phyloP scores from a whole-genome alignment of 73 alveolate species.

The Paraurostyla sp. region DNA sequence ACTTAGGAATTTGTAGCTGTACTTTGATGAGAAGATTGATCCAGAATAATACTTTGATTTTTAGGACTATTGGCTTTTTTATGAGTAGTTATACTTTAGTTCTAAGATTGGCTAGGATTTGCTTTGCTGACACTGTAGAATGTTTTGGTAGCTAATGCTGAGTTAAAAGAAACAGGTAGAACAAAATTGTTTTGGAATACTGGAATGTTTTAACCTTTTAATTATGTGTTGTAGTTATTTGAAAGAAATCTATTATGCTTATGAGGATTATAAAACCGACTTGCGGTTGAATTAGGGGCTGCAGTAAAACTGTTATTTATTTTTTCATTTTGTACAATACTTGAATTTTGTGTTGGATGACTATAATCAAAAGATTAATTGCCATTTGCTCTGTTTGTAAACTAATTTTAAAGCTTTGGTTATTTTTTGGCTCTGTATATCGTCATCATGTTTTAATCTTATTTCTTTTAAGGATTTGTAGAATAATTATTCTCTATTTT shows the following conservation, averaged over 20 bases:
- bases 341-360: neutral
- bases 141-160: neutral
- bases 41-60: neutral
- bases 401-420: neutral
- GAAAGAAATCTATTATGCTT: slow-evolving; percentile 6
- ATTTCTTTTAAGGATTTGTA: neutral
- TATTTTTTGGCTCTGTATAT: neutral
- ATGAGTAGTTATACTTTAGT: too few species aligned
- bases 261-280: slow-evolving; percentile 8
- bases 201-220: neutral
- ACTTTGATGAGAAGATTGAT: neutral
- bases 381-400: neutral
- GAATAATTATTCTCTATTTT: neutral
- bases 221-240: neutral
- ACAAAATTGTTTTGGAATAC: slow-evolving; percentile 42
- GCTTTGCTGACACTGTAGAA: neutral
- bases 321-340: neutral
- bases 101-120: neutral
- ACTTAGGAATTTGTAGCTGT: neutral
- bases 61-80: too few species aligned
- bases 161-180: neutral
- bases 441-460: neutral
- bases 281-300: neutral
- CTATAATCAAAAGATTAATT: neutral
- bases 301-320: slow-evolving; percentile 3